A percentile compares a stretch with the other conserved stretches of the same genome.
These are phyloP conservation scores for Xylariomycetidae sp. DNA, from an alignment of 2,329 filamentous ascomycete species.

Conservation along the genomic window DNA sequence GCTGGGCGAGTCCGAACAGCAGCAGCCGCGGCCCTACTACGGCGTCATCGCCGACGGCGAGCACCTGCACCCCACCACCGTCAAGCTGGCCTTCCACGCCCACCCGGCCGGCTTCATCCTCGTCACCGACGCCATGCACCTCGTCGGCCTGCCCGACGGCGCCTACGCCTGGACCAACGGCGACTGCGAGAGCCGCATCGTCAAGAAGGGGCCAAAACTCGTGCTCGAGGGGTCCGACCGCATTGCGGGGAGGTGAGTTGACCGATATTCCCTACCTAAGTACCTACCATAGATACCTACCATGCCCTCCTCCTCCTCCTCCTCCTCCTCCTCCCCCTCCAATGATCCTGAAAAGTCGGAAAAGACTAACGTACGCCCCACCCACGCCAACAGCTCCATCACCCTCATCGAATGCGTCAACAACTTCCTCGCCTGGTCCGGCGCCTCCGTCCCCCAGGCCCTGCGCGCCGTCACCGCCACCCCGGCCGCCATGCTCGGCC, in stretches of 20 bases:
- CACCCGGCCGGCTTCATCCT: slow-evolving; percentile 81
- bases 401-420: slow-evolving; percentile 76
- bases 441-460: slow-evolving; percentile 60
- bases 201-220: slow-evolving; percentile 67
- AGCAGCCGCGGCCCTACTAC: slow-evolving; percentile 63
- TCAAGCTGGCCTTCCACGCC: slow-evolving; percentile 84
- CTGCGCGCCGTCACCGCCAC: slow-evolving; percentile 69
- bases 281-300: too few species aligned
- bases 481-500: slow-evolving; percentile 69
- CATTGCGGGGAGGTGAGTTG: slow-evolving; percentile 66
- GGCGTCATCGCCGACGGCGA: slow-evolving; percentile 89
- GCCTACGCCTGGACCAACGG: slow-evolving; percentile 82
- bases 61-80: slow-evolving; percentile 79
- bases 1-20: slow-evolving; percentile 57
- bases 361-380: too few species aligned
- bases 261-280: background rate
- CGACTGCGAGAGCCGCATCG: slow-evolving; percentile 48
- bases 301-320: too few species aligned
- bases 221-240: slow-evolving; percentile 72
- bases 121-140: slow-evolving; percentile 87
- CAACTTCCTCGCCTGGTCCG: slow-evolving; percentile 74
- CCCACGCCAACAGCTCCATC: slow-evolving; percentile 46
- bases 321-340: too few species aligned
- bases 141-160: slow-evolving; percentile 78
- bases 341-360: too few species aligned